Conservation (phyloP, 2,329 filamentous ascomycete species). For the Colletotrichum gloeosporioides region DNA sequence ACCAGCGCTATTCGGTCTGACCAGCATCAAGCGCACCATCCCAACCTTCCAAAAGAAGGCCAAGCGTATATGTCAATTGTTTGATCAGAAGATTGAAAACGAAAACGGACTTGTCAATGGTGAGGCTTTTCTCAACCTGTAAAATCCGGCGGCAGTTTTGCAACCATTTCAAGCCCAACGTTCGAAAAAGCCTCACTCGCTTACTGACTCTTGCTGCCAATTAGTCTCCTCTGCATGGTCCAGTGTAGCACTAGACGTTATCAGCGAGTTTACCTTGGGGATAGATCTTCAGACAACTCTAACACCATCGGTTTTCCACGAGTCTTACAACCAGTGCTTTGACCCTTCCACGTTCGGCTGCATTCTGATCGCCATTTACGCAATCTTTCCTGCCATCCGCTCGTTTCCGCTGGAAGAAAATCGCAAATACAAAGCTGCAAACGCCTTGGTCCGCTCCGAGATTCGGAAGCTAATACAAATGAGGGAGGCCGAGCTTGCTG, state of each 20-base stretch:
- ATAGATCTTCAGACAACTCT: slow-evolving; percentile 36
- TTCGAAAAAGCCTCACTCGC: too few species aligned
- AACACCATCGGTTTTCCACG: slow-evolving; percentile 26
- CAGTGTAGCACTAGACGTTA: slow-evolving; percentile 38
- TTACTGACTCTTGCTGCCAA: not conserved
- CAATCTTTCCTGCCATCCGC: slow-evolving; percentile 35
- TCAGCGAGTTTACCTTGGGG: slow-evolving; percentile 37
- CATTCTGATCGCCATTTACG: slow-evolving; percentile 31
- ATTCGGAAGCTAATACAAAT: slow-evolving; percentile 30
- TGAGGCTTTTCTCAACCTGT: too few species aligned
- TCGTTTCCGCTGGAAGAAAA: slow-evolving; percentile 42
- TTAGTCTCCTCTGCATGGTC: slow-evolving; percentile 29
- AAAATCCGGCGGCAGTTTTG: too few species aligned
- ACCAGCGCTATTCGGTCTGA: too few species aligned
- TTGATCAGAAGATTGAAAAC: not conserved
- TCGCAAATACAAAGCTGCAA: slow-evolving; percentile 36
- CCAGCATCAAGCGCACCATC: too few species aligned
- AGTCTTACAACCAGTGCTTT: slow-evolving; percentile 31
- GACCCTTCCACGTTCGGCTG: slow-evolving; percentile 27
- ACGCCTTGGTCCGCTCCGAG: slow-evolving; percentile 31
- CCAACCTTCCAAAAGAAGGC: not conserved
- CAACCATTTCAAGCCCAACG: too few species aligned
- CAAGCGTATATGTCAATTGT: not conserved
- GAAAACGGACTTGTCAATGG: not conserved
- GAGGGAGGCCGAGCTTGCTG: slow-evolving; percentile 25